Conservation (phyloP, 345 rosid genomes). For the Ceriops zippeliana region DNA sequence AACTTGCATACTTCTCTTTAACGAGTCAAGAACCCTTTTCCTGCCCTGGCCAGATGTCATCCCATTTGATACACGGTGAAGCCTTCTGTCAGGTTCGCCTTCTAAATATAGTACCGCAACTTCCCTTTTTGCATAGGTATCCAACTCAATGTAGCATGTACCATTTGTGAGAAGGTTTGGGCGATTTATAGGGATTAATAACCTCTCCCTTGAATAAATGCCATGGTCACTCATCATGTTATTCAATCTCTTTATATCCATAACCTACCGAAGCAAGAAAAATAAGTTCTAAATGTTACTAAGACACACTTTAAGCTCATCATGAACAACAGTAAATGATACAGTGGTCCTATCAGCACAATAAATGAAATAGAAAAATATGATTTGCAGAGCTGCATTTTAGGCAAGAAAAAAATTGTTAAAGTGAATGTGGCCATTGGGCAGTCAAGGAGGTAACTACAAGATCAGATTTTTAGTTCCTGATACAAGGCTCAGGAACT, state of each 20-base stretch:
- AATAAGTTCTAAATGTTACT: background rate
- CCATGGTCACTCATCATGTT: conserved; percentile 94
- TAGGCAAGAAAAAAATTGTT: too few relatives aligned
- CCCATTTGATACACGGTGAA: conserved; percentile 22
- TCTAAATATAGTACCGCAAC: conserved; percentile 77
- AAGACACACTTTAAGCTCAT: background rate
- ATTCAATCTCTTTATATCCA: conserved; percentile 74
- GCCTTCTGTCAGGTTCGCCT: conserved; percentile 45
- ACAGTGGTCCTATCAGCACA: background rate
- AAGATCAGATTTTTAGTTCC: too few relatives aligned
- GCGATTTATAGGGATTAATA: conserved; percentile 72
- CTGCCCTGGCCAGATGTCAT: conserved; percentile 51
- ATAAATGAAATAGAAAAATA: background rate
- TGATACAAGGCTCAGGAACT: too few relatives aligned
- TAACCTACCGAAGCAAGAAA: conserved; percentile 45
- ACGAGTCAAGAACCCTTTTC: conserved; percentile 56
- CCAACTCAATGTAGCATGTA: conserved; percentile 84
- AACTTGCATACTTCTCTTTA: conserved; percentile 86
- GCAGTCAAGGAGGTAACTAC: too few relatives aligned
- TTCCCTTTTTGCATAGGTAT: conserved; percentile 66
- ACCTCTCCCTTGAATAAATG: conserved; percentile 76
- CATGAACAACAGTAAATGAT: background rate
- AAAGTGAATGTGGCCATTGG: too few relatives aligned
- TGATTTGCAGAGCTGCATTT: too few relatives aligned
- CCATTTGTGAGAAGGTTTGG: conserved; percentile 49